phyloP scores from a whole-genome alignment of 495 filamentous ascomycete genomes.

The Tuber magnatum region DNA sequence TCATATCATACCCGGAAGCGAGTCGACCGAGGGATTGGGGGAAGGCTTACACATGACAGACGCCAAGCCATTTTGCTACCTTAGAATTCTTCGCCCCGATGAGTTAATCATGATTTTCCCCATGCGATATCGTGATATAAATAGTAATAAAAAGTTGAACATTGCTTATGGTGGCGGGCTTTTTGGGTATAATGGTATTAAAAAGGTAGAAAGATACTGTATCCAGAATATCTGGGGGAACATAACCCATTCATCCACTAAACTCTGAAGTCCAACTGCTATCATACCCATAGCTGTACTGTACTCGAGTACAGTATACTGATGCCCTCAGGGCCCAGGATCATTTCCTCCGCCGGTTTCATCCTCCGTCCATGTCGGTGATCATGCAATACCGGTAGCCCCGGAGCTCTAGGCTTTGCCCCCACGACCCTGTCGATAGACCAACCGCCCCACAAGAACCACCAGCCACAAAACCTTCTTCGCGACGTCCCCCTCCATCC shows the following conservation, averaged over 20 bases:
- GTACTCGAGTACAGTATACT: no score
- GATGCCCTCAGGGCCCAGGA: no score
- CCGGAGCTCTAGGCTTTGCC: no score
- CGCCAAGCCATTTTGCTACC: not conserved
- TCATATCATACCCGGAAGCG: no score
- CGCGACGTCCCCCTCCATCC: not conserved
- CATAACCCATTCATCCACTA: not conserved
- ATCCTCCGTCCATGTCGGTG: no score
- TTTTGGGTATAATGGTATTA: not conserved
- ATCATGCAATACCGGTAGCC: no score
- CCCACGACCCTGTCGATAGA: no score
- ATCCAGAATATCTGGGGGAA: no score
- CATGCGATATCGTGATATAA: not conserved
- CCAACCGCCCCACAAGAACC: conserved; percentile 1
- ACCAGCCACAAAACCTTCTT: not conserved
- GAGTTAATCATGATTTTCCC: not conserved
- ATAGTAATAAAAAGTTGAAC: not conserved
- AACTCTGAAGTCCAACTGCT: not conserved
- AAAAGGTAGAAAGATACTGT: no score
- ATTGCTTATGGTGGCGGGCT: not conserved
- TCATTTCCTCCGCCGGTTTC: no score
- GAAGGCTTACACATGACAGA: not conserved
- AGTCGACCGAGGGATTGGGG: not conserved
- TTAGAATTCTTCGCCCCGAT: not conserved
- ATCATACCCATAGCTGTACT: no score